Conservation (phyloP, 73 alveolate genomes). For the Paramecium sexaurelia region DNA sequence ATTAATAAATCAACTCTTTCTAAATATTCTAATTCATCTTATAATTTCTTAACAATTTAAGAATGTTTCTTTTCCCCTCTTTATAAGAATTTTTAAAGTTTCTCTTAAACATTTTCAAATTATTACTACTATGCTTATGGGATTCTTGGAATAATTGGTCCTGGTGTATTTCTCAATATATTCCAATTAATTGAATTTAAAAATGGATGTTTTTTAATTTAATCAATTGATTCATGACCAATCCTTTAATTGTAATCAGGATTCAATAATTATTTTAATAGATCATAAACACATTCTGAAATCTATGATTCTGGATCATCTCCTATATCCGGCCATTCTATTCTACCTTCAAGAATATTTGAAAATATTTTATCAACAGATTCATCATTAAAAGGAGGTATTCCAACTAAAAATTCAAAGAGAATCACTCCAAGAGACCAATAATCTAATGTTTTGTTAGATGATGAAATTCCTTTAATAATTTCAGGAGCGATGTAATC, state of each 20-base stretch:
- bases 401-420: constrained; percentile 66
- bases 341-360: constrained; percentile 57
- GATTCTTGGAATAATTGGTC: constrained; percentile 61
- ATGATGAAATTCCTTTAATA: constrained; percentile 48
- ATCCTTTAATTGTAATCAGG: constrained; percentile 85
- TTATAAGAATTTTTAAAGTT: not conserved
- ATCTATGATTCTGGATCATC: constrained; percentile 77
- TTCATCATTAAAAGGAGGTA: constrained; percentile 71
- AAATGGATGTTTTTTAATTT: constrained; percentile 90
- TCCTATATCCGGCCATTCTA: constrained; percentile 70
- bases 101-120: constrained; percentile 54
- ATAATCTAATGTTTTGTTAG: constrained; percentile 60
- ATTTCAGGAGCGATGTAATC: constrained; percentile 92
- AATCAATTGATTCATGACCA: constrained; percentile 86
- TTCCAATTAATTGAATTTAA: constrained; percentile 83
- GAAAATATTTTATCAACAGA: constrained; percentile 68
- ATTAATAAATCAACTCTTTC: constrained; percentile 65
- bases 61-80: constrained; percentile 8
- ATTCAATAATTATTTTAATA: constrained; percentile 79
- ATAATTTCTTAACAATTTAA: not conserved
- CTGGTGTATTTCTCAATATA: constrained; percentile 63
- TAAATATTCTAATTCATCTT: constrained; percentile 43
- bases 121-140: not conserved
- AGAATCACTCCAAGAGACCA: constrained; percentile 66
- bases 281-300: constrained; percentile 86